Percentiles rank a stretch among this genome's conserved stretches.
phyloP scores from a whole-genome alignment of 2,329 filamentous ascomycete species.

The Huntiella bhutanensis region DNA sequence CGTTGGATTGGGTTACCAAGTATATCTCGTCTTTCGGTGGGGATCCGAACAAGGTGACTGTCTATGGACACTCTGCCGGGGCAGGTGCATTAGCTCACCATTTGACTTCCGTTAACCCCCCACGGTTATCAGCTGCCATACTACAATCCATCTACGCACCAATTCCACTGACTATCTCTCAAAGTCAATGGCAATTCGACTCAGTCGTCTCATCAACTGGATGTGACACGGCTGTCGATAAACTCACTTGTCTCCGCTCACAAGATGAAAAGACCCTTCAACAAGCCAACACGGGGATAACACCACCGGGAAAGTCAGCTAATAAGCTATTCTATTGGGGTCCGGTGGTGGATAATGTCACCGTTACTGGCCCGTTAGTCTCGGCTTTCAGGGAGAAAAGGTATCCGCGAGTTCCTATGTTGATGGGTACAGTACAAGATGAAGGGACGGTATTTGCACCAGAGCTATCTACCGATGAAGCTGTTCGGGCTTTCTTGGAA shows the following conservation, averaged over 20 bases:
- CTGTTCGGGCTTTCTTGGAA: neutral
- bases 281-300: conserved; percentile 21
- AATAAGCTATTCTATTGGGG: conserved; percentile 30
- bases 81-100: conserved; percentile 29
- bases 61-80: conserved; percentile 25
- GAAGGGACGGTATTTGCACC: conserved; percentile 17
- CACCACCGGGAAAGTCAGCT: conserved; percentile 21
- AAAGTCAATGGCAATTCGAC: conserved; percentile 31
- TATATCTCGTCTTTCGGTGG: conserved; percentile 23
- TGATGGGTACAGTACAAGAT: conserved; percentile 26
- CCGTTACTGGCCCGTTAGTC: conserved; percentile 25
- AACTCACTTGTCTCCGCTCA: conserved; percentile 25
- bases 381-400: conserved; percentile 21
- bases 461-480: neutral
- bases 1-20: conserved; percentile 28
- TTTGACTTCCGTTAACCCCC: conserved; percentile 27
- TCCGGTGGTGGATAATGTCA: conserved; percentile 29
- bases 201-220: conserved; percentile 19
- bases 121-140: conserved; percentile 27
- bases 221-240: conserved; percentile 18
- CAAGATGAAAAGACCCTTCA: conserved; percentile 21
- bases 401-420: conserved; percentile 25
- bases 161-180: conserved; percentile 23
- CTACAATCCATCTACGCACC: conserved; percentile 32
- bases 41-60: conserved; percentile 25